Percentiles rank a stretch among this genome's conserved stretches.
phyloP scores from a whole-genome alignment of 1,139 yeast species.

The Candida labiduridarum region DNA sequence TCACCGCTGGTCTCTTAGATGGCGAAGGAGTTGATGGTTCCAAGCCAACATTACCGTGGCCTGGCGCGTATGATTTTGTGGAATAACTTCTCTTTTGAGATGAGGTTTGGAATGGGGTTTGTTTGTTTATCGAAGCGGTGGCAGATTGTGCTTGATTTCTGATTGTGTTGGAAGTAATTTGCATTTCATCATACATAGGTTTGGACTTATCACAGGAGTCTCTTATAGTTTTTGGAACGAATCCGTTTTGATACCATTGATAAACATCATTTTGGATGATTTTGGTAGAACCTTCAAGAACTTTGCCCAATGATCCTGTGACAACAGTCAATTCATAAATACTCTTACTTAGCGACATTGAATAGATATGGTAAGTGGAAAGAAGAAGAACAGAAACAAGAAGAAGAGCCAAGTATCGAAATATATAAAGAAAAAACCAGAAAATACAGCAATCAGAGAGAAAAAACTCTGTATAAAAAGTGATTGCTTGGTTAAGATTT shows the following conservation, averaged over 20 bases:
- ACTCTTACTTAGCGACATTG: conserved; percentile 16
- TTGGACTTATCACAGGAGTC: conserved; percentile 22
- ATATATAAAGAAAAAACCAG: background rate
- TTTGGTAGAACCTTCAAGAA: conserved; percentile 25
- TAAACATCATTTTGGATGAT: conserved; percentile 24
- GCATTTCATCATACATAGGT: conserved; percentile 32
- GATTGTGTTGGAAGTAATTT: conserved; percentile 24
- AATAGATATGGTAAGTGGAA: background rate
- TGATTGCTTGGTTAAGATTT: background rate
- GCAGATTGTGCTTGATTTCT: conserved; percentile 14
- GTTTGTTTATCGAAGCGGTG: background rate
- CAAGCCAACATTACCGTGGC: conserved; percentile 9
- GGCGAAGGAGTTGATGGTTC: conserved; percentile 8
- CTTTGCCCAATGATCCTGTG: conserved; percentile 28
- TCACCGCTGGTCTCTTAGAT: conserved; percentile 16
- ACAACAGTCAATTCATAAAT: conserved; percentile 32
- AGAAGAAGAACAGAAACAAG: conserved; percentile 1
- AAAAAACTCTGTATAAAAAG: background rate
- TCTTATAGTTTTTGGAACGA: conserved; percentile 22
- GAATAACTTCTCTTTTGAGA: conserved; percentile 17
- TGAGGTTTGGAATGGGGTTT: conserved; percentile 11
- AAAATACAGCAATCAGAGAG: background rate
- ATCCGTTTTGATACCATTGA: conserved; percentile 21
- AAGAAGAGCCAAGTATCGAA: background rate
- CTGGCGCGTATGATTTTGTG: conserved; percentile 16